Percentiles rank a stretch among this genome's conserved stretches.
Conservation (phyloP, 2,329 filamentous ascomycete species). For the Magnaporthiopsis poae region DNA sequence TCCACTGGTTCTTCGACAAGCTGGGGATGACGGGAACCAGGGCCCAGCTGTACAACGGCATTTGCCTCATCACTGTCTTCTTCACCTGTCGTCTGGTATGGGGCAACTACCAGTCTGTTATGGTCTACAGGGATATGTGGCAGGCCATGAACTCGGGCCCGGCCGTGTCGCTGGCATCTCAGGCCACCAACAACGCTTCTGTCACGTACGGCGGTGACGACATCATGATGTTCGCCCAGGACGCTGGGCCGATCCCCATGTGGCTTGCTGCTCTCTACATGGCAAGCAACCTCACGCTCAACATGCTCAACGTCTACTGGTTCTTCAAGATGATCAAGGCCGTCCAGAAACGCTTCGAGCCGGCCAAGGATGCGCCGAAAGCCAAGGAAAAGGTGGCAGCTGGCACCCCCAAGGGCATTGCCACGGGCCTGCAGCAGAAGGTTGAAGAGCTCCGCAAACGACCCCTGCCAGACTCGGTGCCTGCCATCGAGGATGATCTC, state of each 20-base stretch:
- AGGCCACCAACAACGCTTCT: slow-evolving; percentile 22
- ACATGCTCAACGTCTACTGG: slow-evolving; percentile 74
- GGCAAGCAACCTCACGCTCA: slow-evolving; percentile 60
- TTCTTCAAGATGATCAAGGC: slow-evolving; percentile 79
- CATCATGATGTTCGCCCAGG: slow-evolving; percentile 40
- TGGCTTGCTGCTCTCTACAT: slow-evolving; percentile 65
- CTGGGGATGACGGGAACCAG: slow-evolving; percentile 66
- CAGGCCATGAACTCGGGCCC: slow-evolving; percentile 39
- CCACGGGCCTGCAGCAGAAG: slow-evolving; percentile 8
- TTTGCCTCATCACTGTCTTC: slow-evolving; percentile 62
- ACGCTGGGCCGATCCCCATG: slow-evolving; percentile 46
- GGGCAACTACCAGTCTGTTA: slow-evolving; percentile 62
- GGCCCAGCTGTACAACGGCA: slow-evolving; percentile 67
- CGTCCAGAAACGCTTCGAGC: slow-evolving; percentile 63
- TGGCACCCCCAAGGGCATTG: neutral
- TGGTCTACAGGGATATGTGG: slow-evolving; percentile 63
- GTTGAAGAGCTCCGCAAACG: slow-evolving; percentile 15
- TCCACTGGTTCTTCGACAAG: slow-evolving; percentile 91
- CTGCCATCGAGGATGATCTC: slow-evolving; percentile 15
- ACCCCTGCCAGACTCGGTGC: slow-evolving; percentile 12
- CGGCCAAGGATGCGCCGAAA: slow-evolving; percentile 27
- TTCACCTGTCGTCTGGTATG: slow-evolving; percentile 69
- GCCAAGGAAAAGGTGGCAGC: slow-evolving; percentile 20
- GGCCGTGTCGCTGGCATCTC: slow-evolving; percentile 21
- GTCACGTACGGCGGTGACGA: slow-evolving; percentile 27